Evolutionary conservation across 2,329 filamentous ascomycete species (phyloP).

Genomic region (Neurospora crassa): DNA sequence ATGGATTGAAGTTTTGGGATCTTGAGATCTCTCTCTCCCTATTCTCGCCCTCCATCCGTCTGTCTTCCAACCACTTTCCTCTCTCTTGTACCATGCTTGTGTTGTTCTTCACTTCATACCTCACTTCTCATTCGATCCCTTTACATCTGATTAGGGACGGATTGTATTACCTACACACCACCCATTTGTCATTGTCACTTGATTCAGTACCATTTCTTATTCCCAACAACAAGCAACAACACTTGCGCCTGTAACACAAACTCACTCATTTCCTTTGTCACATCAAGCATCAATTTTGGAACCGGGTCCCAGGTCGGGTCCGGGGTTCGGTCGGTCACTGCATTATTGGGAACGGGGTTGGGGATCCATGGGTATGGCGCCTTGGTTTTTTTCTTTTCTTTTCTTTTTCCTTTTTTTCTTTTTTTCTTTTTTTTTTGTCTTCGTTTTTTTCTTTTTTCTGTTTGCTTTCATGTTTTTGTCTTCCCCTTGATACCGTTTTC

Average conservation of each 20-base stretch:
- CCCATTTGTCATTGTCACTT: not conserved
- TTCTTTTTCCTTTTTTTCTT: not conserved
- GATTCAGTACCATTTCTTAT: not conserved
- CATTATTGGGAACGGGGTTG: not conserved
- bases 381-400: not conserved
- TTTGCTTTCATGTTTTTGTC: too few species aligned
- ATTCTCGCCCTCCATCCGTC: not conserved
- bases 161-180: not conserved
- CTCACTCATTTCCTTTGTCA: not conserved
- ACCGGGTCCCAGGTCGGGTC: not conserved
- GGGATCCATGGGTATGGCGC: not conserved
- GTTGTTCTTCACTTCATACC: not conserved
- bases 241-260: not conserved
- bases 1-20: slow-evolving; percentile 2
- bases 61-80: not conserved
- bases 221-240: not conserved
- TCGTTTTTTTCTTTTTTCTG: not conserved
- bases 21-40: not conserved
- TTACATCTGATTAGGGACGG: not conserved
- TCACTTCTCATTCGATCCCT: not conserved
- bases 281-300: not conserved
- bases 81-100: not conserved
- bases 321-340: not conserved
- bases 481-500: not conserved
- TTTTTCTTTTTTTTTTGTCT: not conserved